Evolutionary conservation across 331 rosid species (phyloP), one percentile per base, ranked within the genome.

Genomic region (Acacia pycnantha): DNA sequence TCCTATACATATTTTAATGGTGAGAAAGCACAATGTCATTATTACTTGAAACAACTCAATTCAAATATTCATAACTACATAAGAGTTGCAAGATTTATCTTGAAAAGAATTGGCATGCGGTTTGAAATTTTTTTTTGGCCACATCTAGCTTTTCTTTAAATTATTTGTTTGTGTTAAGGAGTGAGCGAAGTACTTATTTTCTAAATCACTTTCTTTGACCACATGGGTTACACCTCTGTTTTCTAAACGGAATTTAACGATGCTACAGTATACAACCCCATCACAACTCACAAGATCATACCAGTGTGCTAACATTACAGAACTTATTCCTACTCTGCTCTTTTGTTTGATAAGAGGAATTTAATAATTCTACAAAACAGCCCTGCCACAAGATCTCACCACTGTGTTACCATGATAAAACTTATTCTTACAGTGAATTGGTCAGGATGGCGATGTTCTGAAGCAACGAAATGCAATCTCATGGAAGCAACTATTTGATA

Each of bases 381-480:
- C 41, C 29, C 61, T 24, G 51, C 62, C 59, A 12, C 51, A 70
- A 43, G 73, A 80, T 48, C 50, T 16, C 22, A 70, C 58, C 75
- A 74, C 21, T 51, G 14, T 31, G 33, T 66, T 59, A 53, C 53
- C 77, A 54, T 26, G 43, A 48, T 43, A n/a, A 68, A 77, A 62
- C 82, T 71, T 70, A 71, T 64, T 82, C 92, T 83, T 91, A 95
- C 99, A 2, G 99, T 95, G 82, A 92, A 93, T 82, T 95, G 99
- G 85, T 95, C 98, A 31, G 98, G 94, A 35, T 92, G 92, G 76
- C 99, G 93, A 13, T 80, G 83, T 84, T 93, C 94, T 26, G 98
- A 90, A 73, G 96, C 97, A 47, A 95, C 93, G 85, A 95, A 95
- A 81, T 89, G 94, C 81, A 90, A 84, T 89, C 99, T 90, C 99